phyloP scores from a whole-genome alignment of 2,329 filamentous ascomycete genomes.

The Arthrinium puccinioides region DNA sequence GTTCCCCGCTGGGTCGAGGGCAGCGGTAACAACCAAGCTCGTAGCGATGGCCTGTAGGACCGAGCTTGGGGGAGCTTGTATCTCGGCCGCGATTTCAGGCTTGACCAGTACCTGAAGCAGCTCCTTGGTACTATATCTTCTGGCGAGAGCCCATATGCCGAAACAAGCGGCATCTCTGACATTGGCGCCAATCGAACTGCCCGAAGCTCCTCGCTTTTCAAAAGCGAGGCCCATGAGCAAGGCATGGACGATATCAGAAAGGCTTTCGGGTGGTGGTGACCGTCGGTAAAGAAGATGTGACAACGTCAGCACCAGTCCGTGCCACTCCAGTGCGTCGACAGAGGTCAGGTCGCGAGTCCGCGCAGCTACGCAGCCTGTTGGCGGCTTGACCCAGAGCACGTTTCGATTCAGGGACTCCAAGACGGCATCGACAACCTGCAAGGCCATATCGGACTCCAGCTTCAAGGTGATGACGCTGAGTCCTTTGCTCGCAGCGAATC shows the following conservation, averaged over 20 bases:
- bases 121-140: slow-evolving; percentile 77
- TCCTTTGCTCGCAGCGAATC: slow-evolving; percentile 86
- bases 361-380: slow-evolving; percentile 21
- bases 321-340: slow-evolving; percentile 81
- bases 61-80: slow-evolving; percentile 29
- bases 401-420: slow-evolving; percentile 60
- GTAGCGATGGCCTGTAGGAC: slow-evolving; percentile 73
- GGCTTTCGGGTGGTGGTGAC: slow-evolving; percentile 63
- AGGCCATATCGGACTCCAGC: slow-evolving; percentile 71
- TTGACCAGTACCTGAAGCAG: slow-evolving; percentile 54
- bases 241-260: slow-evolving; percentile 69
- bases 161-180: slow-evolving; percentile 95
- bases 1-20: slow-evolving; percentile 84
- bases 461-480: slow-evolving; percentile 81
- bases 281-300: slow-evolving; percentile 80
- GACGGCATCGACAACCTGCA: slow-evolving; percentile 81
- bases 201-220: slow-evolving; percentile 79
- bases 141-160: slow-evolving; percentile 85
- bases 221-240: slow-evolving; percentile 77
- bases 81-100: slow-evolving; percentile 33
- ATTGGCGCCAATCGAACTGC: slow-evolving; percentile 79
- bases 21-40: slow-evolving; percentile 74
- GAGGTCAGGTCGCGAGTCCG: slow-evolving; percentile 56
- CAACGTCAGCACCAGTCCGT: slow-evolving; percentile 82
- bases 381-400: slow-evolving; percentile 43